phyloP scores from a whole-genome alignment of 2,329 filamentous ascomycete genomes.

The Diaporthe aspalathi region DNA sequence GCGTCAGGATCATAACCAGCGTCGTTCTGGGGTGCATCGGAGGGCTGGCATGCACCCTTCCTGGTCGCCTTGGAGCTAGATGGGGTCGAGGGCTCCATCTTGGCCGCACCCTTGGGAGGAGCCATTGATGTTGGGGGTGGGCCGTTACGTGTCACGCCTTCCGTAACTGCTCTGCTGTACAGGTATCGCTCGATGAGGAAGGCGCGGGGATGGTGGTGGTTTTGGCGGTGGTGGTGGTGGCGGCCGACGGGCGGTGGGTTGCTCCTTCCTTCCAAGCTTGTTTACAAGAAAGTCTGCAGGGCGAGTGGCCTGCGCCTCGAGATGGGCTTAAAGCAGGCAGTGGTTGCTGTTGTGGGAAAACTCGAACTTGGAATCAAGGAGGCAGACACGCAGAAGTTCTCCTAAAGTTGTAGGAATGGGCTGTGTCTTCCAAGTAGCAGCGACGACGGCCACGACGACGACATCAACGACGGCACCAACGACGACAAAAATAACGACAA shows the following conservation, averaged over 20 bases:
- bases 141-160: background rate
- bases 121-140: slow-evolving; percentile 30
- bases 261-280: slow-evolving; percentile 14
- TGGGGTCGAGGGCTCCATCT: slow-evolving; percentile 27
- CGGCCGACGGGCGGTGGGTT: background rate
- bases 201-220: slow-evolving; percentile 5
- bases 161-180: background rate
- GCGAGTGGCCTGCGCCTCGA: background rate
- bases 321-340: background rate
- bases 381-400: background rate
- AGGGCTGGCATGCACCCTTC: slow-evolving; percentile 20
- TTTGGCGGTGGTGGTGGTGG: background rate
- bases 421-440: background rate
- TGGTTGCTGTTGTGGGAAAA: background rate
- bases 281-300: background rate
- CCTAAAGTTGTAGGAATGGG: background rate
- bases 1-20: slow-evolving; percentile 23
- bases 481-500: too few relatives aligned
- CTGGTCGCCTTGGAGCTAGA: slow-evolving; percentile 30
- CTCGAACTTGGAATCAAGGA: background rate
- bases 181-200: slow-evolving; percentile 13
- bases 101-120: background rate
- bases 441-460: too few relatives aligned
- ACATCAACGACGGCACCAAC: too few relatives aligned
- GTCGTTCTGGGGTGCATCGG: slow-evolving; percentile 9